Base-by-base conservation (phyloP, 2,329 filamentous ascomycete genomes). In the Colletotrichum neosansevieriae region DNA sequence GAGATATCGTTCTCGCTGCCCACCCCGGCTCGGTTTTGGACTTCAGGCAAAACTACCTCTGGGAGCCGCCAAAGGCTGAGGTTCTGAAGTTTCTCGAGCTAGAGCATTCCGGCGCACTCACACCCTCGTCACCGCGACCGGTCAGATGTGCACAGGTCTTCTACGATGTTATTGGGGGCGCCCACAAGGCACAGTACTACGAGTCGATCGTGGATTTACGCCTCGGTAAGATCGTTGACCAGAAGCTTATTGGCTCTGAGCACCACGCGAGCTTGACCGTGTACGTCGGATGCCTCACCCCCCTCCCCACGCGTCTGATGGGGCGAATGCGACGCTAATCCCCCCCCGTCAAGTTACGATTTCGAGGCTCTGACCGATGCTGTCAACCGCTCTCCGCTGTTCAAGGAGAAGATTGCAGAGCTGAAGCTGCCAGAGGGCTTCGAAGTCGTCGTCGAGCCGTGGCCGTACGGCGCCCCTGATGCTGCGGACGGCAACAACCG, bases 11-110 rank as follows among this genome's bases (percentile, higher is more conserved):
- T 4, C 70, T 77, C 13, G 61, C 63, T 3, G 65, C 74, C 7
- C 74, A 79, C 32, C 71, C 76, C 2, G 75, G 73, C 3, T 67
- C 76, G 0, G 76, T 71, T 2, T 66, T 76, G 4, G 75, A 78
- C 57, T 86, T 85, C 71, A 78, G 83, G 6, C 79, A 81, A 45
- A 82, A 85, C 67, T 82, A 81, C 0, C 77, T 86, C 6, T 74
- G 73, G 29, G 83, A 86, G 67, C 84, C 83, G 0, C 75, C 77
- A 1, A 86, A 86, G 72, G 69, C 74, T 9, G 76, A 79, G 17
- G 77, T 85, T 74, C 61, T 81, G 10, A 67, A 63, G 1, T 86
- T 79, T 57, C 76, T 86, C 0, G 79, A 82, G 12, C 71, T 69
- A 3, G 82, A 85, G 63, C 80, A 83, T 64, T 74, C 74, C 3